Evolutionary conservation across 305 asterid species (phyloP).

Genomic region (Nicotiana rustica): DNA sequence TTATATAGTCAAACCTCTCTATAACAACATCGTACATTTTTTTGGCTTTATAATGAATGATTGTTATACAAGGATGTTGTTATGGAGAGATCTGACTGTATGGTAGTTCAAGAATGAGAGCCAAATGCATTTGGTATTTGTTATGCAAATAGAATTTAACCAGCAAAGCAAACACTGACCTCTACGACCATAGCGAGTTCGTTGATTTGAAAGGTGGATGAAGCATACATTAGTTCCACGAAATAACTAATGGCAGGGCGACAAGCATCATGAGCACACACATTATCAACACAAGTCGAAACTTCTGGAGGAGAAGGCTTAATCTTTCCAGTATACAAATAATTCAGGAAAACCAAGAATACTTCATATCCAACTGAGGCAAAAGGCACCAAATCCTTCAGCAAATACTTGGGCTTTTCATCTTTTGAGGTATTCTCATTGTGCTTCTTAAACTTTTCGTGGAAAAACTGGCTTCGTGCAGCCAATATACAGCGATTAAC

Average conservation of each 20-base stretch:
- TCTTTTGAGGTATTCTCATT: slow-evolving; percentile 42
- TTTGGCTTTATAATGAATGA: too few species aligned
- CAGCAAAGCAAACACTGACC: slow-evolving; percentile 48
- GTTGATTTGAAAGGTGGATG: slow-evolving; percentile 72
- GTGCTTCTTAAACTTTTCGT: slow-evolving; percentile 54
- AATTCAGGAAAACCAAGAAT: slow-evolving; percentile 65
- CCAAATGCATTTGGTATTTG: not conserved
- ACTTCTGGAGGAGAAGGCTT: slow-evolving; percentile 68
- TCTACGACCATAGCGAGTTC: slow-evolving; percentile 75
- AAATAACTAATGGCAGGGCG: slow-evolving; percentile 77
- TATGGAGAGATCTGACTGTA: too few species aligned
- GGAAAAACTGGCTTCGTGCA: slow-evolving; percentile 70
- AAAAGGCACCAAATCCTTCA: slow-evolving; percentile 60
- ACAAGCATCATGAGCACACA: slow-evolving; percentile 81
- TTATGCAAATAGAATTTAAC: not conserved
- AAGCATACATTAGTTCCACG: slow-evolving; percentile 86
- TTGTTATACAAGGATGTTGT: too few species aligned
- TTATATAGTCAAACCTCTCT: too few species aligned
- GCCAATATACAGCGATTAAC: slow-evolving; percentile 84
- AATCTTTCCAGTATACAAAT: slow-evolving; percentile 78
- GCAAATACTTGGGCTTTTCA: slow-evolving; percentile 61
- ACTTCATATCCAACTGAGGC: slow-evolving; percentile 69
- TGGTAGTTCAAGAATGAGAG: not conserved
- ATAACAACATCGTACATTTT: too few species aligned
- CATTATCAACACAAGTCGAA: slow-evolving; percentile 76